A percentile compares a stretch with the other conserved stretches of the same genome.
Conservation (phyloP, 2,329 filamentous ascomycete genomes). For the Paecilomyces sp. region DNA sequence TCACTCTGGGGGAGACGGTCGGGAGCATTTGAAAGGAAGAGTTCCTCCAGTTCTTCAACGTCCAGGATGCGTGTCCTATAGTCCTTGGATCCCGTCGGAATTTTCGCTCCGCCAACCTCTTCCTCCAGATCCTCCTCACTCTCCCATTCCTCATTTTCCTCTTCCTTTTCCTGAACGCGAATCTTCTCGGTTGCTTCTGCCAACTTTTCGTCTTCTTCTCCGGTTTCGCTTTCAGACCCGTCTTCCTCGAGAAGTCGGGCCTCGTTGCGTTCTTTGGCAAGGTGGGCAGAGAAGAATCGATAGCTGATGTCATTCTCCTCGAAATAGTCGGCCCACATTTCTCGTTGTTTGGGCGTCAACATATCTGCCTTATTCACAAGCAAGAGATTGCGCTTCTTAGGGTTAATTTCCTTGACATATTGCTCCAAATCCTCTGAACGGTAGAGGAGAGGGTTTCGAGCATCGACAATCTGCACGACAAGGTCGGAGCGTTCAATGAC, state of each 20-base stretch:
- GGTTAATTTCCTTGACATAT: slow-evolving; percentile 89
- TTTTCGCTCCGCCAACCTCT: slow-evolving; percentile 23
- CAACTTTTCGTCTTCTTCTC: slow-evolving; percentile 40
- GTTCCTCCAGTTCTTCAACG: slow-evolving; percentile 82
- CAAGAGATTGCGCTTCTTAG: slow-evolving; percentile 80
- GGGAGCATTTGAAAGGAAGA: slow-evolving; percentile 73
- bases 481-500: slow-evolving; percentile 95
- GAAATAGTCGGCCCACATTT: slow-evolving; percentile 81
- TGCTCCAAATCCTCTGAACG: slow-evolving; percentile 85
- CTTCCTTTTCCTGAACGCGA: slow-evolving; percentile 34
- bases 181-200: slow-evolving; percentile 40
- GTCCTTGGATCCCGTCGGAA: slow-evolving; percentile 30
- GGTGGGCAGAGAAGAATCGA: slow-evolving; percentile 89
- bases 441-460: slow-evolving; percentile 88
- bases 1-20: slow-evolving; percentile 39
- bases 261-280: slow-evolving; percentile 87
- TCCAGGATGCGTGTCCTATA: slow-evolving; percentile 69
- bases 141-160: slow-evolving; percentile 24
- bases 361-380: slow-evolving; percentile 99
- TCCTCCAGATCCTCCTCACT: slow-evolving; percentile 23
- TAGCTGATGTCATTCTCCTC: slow-evolving; percentile 74
- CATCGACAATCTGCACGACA: slow-evolving; percentile 96
- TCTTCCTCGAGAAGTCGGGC: slow-evolving; percentile 50
- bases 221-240: slow-evolving; percentile 19
- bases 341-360: slow-evolving; percentile 83